These are phyloP conservation scores for Fraxinus anomala DNA, from an alignment of 257 asterid genomes.

Conservation along the genomic window DNA sequence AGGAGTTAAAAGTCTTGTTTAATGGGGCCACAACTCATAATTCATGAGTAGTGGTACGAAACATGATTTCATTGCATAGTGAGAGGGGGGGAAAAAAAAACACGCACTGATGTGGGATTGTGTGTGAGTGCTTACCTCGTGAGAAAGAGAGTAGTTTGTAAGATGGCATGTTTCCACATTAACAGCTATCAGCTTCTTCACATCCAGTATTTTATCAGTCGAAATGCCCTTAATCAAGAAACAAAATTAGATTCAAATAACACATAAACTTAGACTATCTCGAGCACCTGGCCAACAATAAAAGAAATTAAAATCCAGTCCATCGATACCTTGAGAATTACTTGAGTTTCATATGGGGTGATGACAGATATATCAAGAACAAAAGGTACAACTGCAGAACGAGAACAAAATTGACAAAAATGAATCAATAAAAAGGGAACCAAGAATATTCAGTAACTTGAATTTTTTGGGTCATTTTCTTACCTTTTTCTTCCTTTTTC, in stretches of 20 bases:
- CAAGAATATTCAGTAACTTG: background rate
- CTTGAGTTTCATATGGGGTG: constrained; percentile 85
- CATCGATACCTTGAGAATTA: constrained; percentile 72
- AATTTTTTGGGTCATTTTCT: background rate
- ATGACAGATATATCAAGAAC: constrained; percentile 68
- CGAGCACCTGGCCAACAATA: background rate
- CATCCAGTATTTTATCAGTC: constrained; percentile 93
- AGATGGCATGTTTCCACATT: constrained; percentile 91
- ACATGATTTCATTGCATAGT: no score
- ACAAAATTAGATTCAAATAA: background rate
- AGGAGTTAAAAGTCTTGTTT: background rate
- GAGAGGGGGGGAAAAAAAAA: no score
- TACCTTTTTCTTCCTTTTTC: constrained; percentile 97
- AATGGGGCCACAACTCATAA: background rate
- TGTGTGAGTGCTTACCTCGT: constrained; percentile 59
- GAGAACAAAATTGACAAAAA: background rate
- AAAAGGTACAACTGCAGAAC: constrained; percentile 72
- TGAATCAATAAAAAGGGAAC: background rate
- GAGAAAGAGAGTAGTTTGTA: constrained; percentile 76
- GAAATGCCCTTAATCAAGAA: constrained; percentile 72
- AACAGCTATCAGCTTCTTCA: constrained; percentile 72
- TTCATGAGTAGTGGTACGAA: background rate
- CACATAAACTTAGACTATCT: background rate
- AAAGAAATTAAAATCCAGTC: background rate
- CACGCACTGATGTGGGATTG: constrained; percentile 11